Evolutionary conservation across 2,329 filamentous ascomycete genomes (phyloP).

Genomic region (Ophiostoma pallidulum): DNA sequence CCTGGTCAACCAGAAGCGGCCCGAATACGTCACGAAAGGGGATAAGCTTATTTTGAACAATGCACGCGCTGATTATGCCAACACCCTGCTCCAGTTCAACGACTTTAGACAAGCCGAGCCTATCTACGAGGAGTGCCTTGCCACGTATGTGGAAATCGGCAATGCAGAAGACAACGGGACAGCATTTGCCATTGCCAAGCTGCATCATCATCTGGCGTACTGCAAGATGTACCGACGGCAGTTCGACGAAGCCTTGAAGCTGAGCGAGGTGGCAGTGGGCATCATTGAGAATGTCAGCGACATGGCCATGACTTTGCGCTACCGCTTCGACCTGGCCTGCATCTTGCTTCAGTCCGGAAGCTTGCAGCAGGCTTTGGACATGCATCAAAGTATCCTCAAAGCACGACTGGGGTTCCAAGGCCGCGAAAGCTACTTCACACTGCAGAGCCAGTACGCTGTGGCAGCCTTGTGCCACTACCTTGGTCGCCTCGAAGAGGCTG

Average conservation of each 20-base stretch:
- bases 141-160: conserved; percentile 7
- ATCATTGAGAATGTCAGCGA: conserved; percentile 13
- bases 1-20: background rate
- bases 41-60: conserved; percentile 10
- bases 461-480: conserved; percentile 14
- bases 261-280: conserved; percentile 4
- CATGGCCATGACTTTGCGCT: conserved; percentile 13
- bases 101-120: conserved; percentile 11
- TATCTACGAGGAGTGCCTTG: conserved; percentile 14
- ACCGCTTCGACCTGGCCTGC: conserved; percentile 15
- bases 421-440: conserved; percentile 16
- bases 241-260: conserved; percentile 10
- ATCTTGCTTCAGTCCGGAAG: conserved; percentile 15
- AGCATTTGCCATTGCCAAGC: conserved; percentile 14
- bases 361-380: conserved; percentile 7
- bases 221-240: conserved; percentile 14
- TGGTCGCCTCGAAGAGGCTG: conserved; percentile 13
- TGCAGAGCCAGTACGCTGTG: conserved; percentile 16
- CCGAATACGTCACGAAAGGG: background rate
- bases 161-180: background rate
- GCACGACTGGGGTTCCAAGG: conserved; percentile 16
- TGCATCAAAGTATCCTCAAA: conserved; percentile 14
- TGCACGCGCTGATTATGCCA: conserved; percentile 16
- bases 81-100: conserved; percentile 16
- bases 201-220: conserved; percentile 16